Base-by-base conservation (phyloP, 164 flowering plant genomes). In the Akebia trifoliata region DNA sequence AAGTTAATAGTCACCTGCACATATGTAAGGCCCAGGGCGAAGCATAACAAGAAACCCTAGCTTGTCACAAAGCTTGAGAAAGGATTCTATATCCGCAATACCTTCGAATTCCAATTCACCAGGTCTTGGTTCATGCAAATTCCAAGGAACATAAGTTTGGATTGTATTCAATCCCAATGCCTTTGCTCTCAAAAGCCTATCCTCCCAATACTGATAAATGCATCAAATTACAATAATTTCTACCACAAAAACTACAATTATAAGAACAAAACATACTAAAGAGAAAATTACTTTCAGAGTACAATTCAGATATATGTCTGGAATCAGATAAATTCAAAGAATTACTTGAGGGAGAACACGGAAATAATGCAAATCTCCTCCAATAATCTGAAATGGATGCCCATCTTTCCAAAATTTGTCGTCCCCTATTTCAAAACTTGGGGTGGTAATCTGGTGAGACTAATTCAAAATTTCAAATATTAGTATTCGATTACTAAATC, bases 71-170 rank as follows among this genome's bases (percentile, higher is more conserved):
- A 82, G 83, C 53, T 74, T 69, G 43, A 93, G 78, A 78, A 85
- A 93, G 8, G 90, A 72, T 51, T 74, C 72, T 21, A 93, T 44
- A 68, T 93, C 84, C 36, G 96, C 94, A 71, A 85, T 67, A 40
- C 97, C 98, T 51, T 84, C 84, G 62, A 85, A 93, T 56, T 68
- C 77, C 54, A 72, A 63, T 50, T 90, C 65, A 2, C 85, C 92
- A 45, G 83, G 78, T 39, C 57, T 72, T 50, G 94, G 94, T 74
- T 93, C 97, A 68, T 93, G 98, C 59, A 93, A 63, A 74, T 93
- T 93, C 98, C 98, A 93, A 34, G 98, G 97, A 54, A 93, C 86
- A 75, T 93, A 93, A 35, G 90, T 87, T 76, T 93, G 98, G 51
- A 93, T 86, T 17, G 98, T 80, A 64, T 93, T 93, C 68, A 93